Evolutionary conservation across 2,329 filamentous ascomycete genomes (phyloP), one percentile per base, ranked within the genome.

Genomic region (Saccharata proteae): DNA sequence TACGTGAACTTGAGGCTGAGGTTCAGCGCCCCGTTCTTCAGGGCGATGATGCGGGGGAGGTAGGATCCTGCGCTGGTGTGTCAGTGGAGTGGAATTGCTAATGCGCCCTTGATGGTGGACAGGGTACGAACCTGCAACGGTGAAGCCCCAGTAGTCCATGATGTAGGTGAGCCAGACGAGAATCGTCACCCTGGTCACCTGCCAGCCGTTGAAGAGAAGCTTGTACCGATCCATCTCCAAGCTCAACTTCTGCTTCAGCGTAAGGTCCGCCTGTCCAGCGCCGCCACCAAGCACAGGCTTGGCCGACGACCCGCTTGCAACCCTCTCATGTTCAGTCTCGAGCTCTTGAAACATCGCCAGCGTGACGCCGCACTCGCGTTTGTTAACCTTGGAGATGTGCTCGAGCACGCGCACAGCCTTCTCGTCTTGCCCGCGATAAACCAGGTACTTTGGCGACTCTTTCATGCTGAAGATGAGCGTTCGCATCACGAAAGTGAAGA

Each of bases 371-470:
- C 53, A 57, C 2, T 45, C 38, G 9, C 40, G 46, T 24, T 48
- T 49, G 43, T 65, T 65, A 44, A 56, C 52, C 22, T 54, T 51
- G 4, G 61, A 56, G n/a, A 64, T 55, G 19, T 58, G 46, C 15
- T 61, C 44, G 10, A 65, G 44, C 2, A 62, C 59, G 16, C 47
- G 44, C 26, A 74, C 60, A 0, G 72, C 61, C 35, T 65, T 55
- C 2, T 52, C 61, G 29, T 76, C 71, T 15, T 59, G 48, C 7
- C 69, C 69, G 9, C 59, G 54, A 24, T 62, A 65, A 6, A 76
- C 52, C 5, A 71, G 56, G 40, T 69, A 75, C 42, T 76, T 76
- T 1, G 71, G 71, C 2, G 69, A 73, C 41, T 76, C 71, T 37
- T 61, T 62, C 27, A 76, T 65, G 4, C 57, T 54, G 41, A 76